Base-by-base conservation (phyloP, 1,284 basidiomycete genomes). In the Ustilago trichophora region DNA sequence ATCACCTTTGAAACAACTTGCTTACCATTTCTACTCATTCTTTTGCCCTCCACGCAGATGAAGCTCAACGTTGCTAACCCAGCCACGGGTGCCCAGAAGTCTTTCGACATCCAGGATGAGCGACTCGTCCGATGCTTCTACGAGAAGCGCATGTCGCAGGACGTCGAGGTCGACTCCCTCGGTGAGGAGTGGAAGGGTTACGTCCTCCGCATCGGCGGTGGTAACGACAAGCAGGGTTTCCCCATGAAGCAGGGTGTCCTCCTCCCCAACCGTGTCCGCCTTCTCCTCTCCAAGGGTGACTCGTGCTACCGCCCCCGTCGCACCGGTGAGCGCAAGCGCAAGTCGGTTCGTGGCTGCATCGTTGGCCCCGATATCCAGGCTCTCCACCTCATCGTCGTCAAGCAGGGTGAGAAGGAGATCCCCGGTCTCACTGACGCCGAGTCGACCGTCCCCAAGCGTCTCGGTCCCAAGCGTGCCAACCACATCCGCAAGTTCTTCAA, bases 191-290 rank as follows among this genome's bases (percentile, higher is more conserved):
- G 89, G 88, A 93, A 92, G 84, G 95, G 95, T 65, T 98, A 98
- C 86, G 85, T 97, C 83, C 89, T 97, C 87, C 90, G 93, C 81
- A 92, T 98, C 85, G 93, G 92, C 42, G 94, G 95, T 81, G 92
- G 92, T 68, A 94, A 95, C 86, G 92, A 95, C 87, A 93, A 82
- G 77, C 80, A 82, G 74, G 80, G 80, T 84, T 96, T 96, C 88
- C 93, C 93, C 51, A 97, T 97, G 93, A 98, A 98, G 86, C 95
- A 98, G 86, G 95, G 94, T 87, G 91, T 98, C 80, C 90, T 98
- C 73, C 87, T 94, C 78, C 92, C 92, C 73, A 84, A 93, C 86
- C 93, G 95, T 88, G 92, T 95, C 79, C 87, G 89, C 68, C 91
- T 98, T 72, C 91, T 98, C 80, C 91, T 98, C 82, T 83, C 91